Evolutionary conservation across 768 basidiomycete genomes (phyloP).

Genomic region (Lactarius deliciosus): DNA sequence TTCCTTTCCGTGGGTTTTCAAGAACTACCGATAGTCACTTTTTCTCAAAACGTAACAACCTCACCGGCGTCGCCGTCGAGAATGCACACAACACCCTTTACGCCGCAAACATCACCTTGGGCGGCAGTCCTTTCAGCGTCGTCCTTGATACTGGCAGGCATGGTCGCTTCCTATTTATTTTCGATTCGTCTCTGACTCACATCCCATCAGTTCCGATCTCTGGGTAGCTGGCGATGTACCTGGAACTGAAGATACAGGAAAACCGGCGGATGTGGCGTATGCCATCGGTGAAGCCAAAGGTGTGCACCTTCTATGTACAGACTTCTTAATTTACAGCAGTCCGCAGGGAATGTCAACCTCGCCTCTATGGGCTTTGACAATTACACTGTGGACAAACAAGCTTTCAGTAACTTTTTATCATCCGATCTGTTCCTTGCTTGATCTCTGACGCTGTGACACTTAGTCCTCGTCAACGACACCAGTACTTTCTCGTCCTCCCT

Average conservation of each 20-base stretch:
- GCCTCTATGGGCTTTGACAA: constrained; percentile 54
- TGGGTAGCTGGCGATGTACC: constrained; percentile 62
- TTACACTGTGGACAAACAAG: constrained; percentile 60
- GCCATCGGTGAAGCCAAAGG: constrained; percentile 68
- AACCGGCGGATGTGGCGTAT: constrained; percentile 56
- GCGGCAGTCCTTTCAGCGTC: constrained; percentile 55
- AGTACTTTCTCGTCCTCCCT: constrained; percentile 64
- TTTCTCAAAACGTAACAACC: constrained; percentile 14
- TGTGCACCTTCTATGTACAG: constrained; percentile 34
- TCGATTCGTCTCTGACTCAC: constrained; percentile 11
- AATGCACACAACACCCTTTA: constrained; percentile 76
- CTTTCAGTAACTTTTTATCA: constrained; percentile 51
- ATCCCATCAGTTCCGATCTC: constrained; percentile 59
- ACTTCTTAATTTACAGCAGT: not conserved
- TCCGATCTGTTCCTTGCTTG: not conserved
- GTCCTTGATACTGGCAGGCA: constrained; percentile 80
- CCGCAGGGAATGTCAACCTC: constrained; percentile 54
- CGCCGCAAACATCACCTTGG: constrained; percentile 67
- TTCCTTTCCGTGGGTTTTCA: constrained; percentile 14
- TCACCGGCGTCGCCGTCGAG: constrained; percentile 43
- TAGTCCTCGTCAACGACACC: constrained; percentile 65
- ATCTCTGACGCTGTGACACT: not conserved
- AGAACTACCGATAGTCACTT: not conserved
- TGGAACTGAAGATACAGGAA: constrained; percentile 54
- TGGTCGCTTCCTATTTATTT: constrained; percentile 15